These are phyloP conservation scores for Pythium phragmitis DNA, from an alignment of 352 stramenopile genomes.

Conservation along the genomic window DNA sequence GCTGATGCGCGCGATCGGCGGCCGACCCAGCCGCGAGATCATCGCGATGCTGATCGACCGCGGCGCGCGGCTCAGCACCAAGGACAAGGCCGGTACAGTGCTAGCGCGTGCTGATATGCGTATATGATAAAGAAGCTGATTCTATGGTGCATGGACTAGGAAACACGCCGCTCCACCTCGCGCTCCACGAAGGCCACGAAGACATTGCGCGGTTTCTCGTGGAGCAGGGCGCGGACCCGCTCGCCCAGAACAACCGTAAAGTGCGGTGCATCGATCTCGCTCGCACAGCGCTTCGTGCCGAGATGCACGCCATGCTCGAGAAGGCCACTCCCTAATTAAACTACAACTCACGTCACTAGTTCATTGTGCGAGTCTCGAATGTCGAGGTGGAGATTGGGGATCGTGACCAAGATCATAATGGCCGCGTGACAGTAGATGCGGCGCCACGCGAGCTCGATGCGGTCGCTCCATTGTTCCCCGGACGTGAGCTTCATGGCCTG, in stretches of 20 bases:
- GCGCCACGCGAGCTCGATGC: slow-evolving; percentile 50
- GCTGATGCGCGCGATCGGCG: slow-evolving; percentile 58
- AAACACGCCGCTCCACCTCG: slow-evolving; percentile 71
- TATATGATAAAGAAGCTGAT: too few relatives aligned
- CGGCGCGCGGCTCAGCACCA: slow-evolving; percentile 51
- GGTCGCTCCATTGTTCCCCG: slow-evolving; percentile 44
- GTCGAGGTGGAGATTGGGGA: slow-evolving; percentile 46
- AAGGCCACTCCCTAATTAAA: slow-evolving; percentile 7
- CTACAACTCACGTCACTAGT: too few relatives aligned
- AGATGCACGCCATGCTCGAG: slow-evolving; percentile 30
- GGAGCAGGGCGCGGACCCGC: slow-evolving; percentile 50
- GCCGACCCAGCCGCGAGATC: slow-evolving; percentile 56
- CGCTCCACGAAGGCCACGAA: slow-evolving; percentile 61
- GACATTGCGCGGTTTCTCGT: slow-evolving; percentile 60
- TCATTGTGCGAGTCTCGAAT: slow-evolving; percentile 35
- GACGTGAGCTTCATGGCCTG: slow-evolving; percentile 60
- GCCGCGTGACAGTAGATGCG: slow-evolving; percentile 60
- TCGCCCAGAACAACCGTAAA: slow-evolving; percentile 58
- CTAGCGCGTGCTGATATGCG: background rate
- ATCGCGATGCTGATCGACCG: slow-evolving; percentile 63
- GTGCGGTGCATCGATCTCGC: slow-evolving; percentile 57
- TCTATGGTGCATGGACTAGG: slow-evolving; percentile 23
- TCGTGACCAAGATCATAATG: slow-evolving; percentile 67
- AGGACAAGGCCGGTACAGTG: slow-evolving; percentile 40
- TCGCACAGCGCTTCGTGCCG: slow-evolving; percentile 42